phyloP scores from a whole-genome alignment of 2,329 filamentous ascomycete species.

The Botrytis sinoallii region DNA sequence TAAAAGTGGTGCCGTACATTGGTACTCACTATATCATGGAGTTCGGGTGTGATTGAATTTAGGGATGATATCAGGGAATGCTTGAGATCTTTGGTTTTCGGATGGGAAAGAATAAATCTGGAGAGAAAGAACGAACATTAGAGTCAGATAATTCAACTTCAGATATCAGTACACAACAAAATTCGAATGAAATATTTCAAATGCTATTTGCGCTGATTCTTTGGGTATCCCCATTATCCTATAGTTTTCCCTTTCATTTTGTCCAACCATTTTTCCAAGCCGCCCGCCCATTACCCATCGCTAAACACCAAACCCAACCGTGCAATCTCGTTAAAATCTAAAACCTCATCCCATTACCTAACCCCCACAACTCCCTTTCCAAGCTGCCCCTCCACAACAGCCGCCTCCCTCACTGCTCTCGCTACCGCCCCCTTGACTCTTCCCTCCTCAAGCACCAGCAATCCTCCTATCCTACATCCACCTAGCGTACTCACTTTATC shows the following conservation, averaged over 20 bases:
- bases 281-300: not conserved
- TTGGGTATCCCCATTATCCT: not conserved
- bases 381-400: constrained; percentile 65
- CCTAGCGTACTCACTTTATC: constrained; percentile 77
- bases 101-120: not conserved
- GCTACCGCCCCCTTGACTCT: constrained; percentile 64
- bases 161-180: not conserved
- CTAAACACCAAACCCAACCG: not conserved
- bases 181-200: not conserved
- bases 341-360: constrained; percentile 44
- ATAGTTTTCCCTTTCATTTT: not conserved
- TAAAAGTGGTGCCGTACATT: not conserved
- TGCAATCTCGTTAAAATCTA: not conserved
- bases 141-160: not conserved
- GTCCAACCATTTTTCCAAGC: not conserved
- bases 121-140: not conserved
- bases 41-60: not conserved
- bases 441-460: constrained; percentile 72
- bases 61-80: constrained; percentile 11
- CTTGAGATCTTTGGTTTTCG: not conserved
- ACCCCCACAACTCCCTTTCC: constrained; percentile 49
- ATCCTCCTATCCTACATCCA: constrained; percentile 72
- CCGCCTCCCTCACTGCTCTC: constrained; percentile 67
- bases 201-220: not conserved
- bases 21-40: not conserved